These are phyloP conservation scores for Kuraishia hungarica DNA, from an alignment of 805 yeast genomes.

Conservation along the genomic window DNA sequence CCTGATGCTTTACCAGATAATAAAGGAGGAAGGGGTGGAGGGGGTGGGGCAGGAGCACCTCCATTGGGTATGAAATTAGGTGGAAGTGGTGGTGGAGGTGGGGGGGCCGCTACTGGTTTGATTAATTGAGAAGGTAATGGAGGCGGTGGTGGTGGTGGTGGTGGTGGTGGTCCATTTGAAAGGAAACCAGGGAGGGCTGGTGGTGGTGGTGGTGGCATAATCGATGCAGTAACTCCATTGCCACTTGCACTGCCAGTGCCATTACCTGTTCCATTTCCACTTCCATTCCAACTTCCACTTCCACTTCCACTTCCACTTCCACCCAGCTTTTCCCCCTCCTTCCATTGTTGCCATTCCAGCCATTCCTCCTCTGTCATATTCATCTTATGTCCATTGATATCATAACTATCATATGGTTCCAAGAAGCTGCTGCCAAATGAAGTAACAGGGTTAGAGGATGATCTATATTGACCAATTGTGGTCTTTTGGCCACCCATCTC, in stretches of 20 bases:
- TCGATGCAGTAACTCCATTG: neutral
- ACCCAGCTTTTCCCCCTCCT: no score
- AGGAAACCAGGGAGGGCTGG: neutral
- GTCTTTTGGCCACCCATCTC: no score
- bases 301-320: neutral
- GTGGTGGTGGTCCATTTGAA: neutral
- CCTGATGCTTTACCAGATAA: neutral
- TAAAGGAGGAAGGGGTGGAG: constrained; percentile 15
- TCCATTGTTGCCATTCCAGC: neutral
- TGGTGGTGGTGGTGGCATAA: neutral
- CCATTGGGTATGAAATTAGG: constrained; percentile 8
- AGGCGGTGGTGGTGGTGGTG: neutral
- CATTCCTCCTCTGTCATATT: neutral
- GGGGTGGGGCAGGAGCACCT: constrained; percentile 17
- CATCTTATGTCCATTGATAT: constrained; percentile 4
- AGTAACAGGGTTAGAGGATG: neutral
- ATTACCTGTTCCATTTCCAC: neutral
- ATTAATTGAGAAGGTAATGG: neutral
- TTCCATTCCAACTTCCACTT: neutral
- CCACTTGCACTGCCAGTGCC: neutral
- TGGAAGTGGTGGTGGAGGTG: constrained; percentile 9
- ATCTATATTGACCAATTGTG: neutral
- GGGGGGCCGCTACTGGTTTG: constrained; percentile 7
- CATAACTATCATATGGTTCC: constrained; percentile 18
- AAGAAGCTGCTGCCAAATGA: constrained; percentile 1